Percentiles rank a stretch among this genome's conserved stretches.
phyloP scores from a whole-genome alignment of 1,139 yeast genomes.

The Torulaspora globosa region DNA sequence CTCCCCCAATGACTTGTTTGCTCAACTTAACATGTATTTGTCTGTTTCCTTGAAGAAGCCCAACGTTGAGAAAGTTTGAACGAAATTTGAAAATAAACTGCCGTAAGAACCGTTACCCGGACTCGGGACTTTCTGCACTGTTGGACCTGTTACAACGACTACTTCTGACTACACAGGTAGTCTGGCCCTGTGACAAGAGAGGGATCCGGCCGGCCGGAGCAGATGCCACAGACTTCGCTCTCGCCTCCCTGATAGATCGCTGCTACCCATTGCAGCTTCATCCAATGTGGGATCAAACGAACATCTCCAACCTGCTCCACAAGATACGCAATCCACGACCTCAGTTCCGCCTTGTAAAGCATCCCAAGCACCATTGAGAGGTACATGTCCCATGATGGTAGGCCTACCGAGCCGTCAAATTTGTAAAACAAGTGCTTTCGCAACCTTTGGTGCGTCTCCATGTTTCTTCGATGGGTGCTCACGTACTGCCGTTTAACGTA shows the following conservation, averaged over 20 bases:
- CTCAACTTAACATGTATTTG: neutral
- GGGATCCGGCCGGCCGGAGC: too few relatives aligned
- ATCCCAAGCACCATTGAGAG: neutral
- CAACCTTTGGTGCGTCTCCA: neutral
- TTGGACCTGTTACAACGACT: neutral
- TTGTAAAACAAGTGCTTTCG: neutral
- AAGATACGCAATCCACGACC: neutral
- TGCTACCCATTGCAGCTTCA: neutral
- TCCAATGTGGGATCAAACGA: conserved; percentile 1
- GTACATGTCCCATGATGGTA: conserved; percentile 1
- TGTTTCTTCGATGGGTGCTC: too few relatives aligned
- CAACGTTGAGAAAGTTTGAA: too few relatives aligned
- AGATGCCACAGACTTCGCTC: too few relatives aligned
- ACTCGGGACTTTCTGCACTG: neutral
- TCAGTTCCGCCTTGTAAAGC: neutral
- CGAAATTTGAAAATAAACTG: neutral
- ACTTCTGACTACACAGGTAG: too few relatives aligned
- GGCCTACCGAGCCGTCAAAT: neutral
- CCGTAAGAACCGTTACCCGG: neutral
- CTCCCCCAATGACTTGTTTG: neutral
- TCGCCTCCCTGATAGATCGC: too few relatives aligned
- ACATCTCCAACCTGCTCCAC: neutral
- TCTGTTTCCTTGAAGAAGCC: too few relatives aligned
- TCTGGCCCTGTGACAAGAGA: too few relatives aligned
- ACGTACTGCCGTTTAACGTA: too few relatives aligned